These are phyloP conservation scores for Diaporthe citriasiana DNA, from an alignment of 2,329 filamentous ascomycete genomes.

Conservation along the genomic window DNA sequence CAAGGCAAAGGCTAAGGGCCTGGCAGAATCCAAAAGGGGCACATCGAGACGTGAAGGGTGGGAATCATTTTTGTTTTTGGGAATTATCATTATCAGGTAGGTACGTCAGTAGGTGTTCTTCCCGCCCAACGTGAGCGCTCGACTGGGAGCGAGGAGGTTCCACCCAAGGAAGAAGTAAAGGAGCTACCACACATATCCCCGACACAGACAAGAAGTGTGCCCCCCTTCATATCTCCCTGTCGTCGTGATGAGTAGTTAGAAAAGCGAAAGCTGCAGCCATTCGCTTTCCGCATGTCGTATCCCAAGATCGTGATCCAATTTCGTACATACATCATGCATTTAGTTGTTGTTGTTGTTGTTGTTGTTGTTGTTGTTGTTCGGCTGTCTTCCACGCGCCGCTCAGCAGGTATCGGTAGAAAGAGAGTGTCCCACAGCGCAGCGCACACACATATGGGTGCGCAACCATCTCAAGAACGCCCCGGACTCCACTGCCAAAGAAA, in stretches of 20 bases:
- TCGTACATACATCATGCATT: constrained; percentile 34
- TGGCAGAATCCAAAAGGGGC: not conserved
- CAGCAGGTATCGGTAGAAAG: constrained; percentile 12
- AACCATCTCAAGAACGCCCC: constrained; percentile 14
- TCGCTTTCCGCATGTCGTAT: not conserved
- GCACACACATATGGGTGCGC: not conserved
- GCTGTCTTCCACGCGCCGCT: not conserved
- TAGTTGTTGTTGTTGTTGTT: not conserved
- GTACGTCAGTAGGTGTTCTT: not conserved
- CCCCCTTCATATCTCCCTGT: not conserved
- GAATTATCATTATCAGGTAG: constrained; percentile 20
- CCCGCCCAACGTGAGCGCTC: not conserved
- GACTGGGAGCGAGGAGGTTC: not conserved
- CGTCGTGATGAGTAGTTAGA: not conserved
- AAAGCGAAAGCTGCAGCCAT: not conserved
- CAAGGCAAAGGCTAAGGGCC: too few relatives aligned
- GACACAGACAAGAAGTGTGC: not conserved
- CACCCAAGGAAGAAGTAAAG: not conserved
- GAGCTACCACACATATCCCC: not conserved
- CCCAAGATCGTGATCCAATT: constrained; percentile 31
- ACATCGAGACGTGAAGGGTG: not conserved
- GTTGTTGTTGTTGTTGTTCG: constrained; percentile 4
- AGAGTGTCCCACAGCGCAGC: not conserved
- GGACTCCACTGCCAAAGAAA: constrained; percentile 14
- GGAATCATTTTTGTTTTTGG: not conserved